Base-by-base conservation (phyloP, 225 moss, liverwort and hornwort genomes). In the Bryum argenteum region DNA sequence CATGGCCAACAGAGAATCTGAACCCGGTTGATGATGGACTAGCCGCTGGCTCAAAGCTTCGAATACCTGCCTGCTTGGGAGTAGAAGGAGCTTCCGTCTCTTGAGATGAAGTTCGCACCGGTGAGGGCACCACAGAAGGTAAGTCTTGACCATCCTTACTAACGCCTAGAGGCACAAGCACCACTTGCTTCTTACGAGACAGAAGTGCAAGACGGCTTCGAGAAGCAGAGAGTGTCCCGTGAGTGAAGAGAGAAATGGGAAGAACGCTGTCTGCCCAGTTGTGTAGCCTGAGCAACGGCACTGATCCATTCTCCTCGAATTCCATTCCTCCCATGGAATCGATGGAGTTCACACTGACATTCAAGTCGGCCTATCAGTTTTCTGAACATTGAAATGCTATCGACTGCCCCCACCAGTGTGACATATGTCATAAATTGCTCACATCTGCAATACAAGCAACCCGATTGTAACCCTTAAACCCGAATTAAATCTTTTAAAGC, bases 201-300 rank as follows among this genome's bases (percentile, higher is more conserved):
- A 88, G 84, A 68, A 95, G 84, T 42, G 88, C 71, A 70, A 95
- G 89, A 69, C 85, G 81, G 22, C 84, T 72, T 54, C 95, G 84
- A 41, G 95, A 92, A 52, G 95, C 91, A 11, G 95, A 92, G 59
- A 95, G 80, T 24, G 88, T 79, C 40, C 89, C 95, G 28, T n/a
- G 69, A 48, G 60, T 72, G 71, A 92, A 85, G 21, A 73, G 71
- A 16, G 88, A 72, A 51, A 95, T 69, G 40, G 91, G 92, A 51
- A 93, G 84, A 43, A 79, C 84, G 57, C 80, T 80, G 55, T 51
- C 74, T 56, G 77, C 82, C 95, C 95, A 95, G 74, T 88, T 93
- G 70, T 91, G 86, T 28, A 95, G 84, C 63, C 88, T 92, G 65
- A 95, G 83, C 67, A 95, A 66, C 50, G 92, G 83, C 48, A 89